phyloP scores from a whole-genome alignment of 2,329 filamentous ascomycete genomes.

The Huntiella decipiens region DNA sequence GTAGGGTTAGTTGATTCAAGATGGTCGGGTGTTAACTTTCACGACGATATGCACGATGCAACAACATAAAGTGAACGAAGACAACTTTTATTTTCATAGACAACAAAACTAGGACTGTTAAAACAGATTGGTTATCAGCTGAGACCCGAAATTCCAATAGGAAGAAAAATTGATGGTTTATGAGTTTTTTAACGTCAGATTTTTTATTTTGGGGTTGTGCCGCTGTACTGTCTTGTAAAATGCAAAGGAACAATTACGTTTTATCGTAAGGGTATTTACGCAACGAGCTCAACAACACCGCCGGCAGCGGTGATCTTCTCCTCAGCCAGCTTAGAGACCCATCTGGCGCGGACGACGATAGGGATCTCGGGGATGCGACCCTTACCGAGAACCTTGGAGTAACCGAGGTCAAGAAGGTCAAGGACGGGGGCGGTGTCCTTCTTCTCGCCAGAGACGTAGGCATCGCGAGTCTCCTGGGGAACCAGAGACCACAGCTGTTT shows the following conservation, averaged over 20 bases:
- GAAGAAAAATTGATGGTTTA: slow-evolving; percentile 1
- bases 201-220: slow-evolving; percentile 12
- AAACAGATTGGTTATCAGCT: no score
- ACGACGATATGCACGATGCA: no score
- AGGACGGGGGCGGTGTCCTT: slow-evolving; percentile 90
- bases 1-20: no score
- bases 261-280: slow-evolving; percentile 29
- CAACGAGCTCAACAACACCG: slow-evolving; percentile 88
- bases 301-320: slow-evolving; percentile 97
- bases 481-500: slow-evolving; percentile 82
- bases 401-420: slow-evolving; percentile 91
- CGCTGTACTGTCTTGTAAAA: slow-evolving; percentile 10
- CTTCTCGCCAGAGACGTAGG: slow-evolving; percentile 65
- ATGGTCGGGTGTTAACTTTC: no score
- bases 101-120: no score
- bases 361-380: slow-evolving; percentile 85
- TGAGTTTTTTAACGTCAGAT: slow-evolving; percentile 10
- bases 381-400: slow-evolving; percentile 98
- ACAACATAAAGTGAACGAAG: no score
- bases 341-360: slow-evolving; percentile 84
- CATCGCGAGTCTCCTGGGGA: slow-evolving; percentile 77
- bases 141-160: background rate
- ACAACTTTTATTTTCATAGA: no score
- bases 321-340: slow-evolving; percentile 91
- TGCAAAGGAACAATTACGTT: slow-evolving; percentile 11